Base-by-base conservation (phyloP, 192 early-diverging fungal species). In the Linnemannia exigua region DNA sequence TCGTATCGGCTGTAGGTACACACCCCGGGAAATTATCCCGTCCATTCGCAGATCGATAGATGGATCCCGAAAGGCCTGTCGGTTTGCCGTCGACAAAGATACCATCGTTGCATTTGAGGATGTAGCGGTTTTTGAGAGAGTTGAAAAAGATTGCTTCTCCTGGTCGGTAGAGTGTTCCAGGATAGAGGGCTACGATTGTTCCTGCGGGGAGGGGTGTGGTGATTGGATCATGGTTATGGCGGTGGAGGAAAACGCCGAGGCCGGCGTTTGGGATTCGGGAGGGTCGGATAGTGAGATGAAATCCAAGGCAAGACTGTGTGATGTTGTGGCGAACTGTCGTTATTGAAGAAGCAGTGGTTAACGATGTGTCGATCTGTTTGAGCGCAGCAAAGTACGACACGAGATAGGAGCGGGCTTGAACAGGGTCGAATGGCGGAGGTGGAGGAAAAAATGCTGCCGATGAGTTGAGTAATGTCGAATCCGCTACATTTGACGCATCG, bases 11-110 rank as follows among this genome's bases (percentile, higher is more conserved):
- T 28, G 87, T 87, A 15, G 84, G 79, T 8, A 80, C 81, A 22
- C 85, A 85, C 20, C 90, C 90, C 7, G 90, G 90, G 67, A 83
- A 90, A 35, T 90, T 90, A 35, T 90, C 88, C 28, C 90, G 70
- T 12, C 79, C 68, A 70, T 90, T 87, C 17, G 84, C 46, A 9
- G 90, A 90, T 19, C 77, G 75, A 37, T 81, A 87, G 51, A 90
- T 77, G 3, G 74, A 84, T 6, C 83, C 87, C 3, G 90, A 90
- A 25, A 90, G 69, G 1, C 89, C 89, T 12, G 76, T 82, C 7
- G 70, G 25, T 58, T 90, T 90, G 3, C 80, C 90, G 69, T 90
- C 90, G 19, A 90, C 77, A 72, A 67, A 89, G 31, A 89, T n/a
- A 0, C 90, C 88, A 70, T 90, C 90, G 28, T 88, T 75, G 46